Percentiles rank a stretch among this genome's conserved stretches.
phyloP scores from a whole-genome alignment of 176 grass and related monocot genomes.

The Bolboschoenus planiculmis region DNA sequence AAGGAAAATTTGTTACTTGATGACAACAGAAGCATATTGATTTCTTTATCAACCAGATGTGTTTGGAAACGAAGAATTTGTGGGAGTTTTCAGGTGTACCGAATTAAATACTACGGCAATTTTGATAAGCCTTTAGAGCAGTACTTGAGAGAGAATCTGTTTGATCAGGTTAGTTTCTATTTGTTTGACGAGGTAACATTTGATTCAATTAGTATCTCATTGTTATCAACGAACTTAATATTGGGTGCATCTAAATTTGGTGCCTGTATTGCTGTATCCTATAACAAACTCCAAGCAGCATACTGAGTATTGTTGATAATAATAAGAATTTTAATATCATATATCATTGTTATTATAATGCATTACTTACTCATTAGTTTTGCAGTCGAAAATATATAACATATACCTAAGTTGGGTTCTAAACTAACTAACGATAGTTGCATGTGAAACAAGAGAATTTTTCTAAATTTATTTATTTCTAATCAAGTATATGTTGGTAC shows the following conservation, averaged over 20 bases:
- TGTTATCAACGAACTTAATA: neutral
- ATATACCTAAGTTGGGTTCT: neutral
- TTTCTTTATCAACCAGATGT: constrained; percentile 81
- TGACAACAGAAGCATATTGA: constrained; percentile 88
- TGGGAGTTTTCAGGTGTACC: constrained; percentile 75
- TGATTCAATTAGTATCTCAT: neutral
- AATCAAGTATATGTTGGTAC: neutral
- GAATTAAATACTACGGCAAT: constrained; percentile 96
- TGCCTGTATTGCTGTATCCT: neutral
- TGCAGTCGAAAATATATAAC: neutral
- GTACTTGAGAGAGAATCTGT: constrained; percentile 75
- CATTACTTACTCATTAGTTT: neutral
- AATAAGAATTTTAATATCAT: neutral
- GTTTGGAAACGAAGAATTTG: constrained; percentile 95
- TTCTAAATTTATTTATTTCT: neutral
- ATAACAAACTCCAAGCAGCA: neutral
- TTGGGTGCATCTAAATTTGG: neutral
- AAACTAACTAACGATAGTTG: neutral
- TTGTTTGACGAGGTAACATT: neutral
- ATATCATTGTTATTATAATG: neutral
- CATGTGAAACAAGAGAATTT: neutral
- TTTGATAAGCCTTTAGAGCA: constrained; percentile 90
- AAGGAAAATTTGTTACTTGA: constrained; percentile 78
- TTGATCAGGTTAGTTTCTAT: constrained; percentile 59
- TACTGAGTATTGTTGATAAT: neutral